phyloP scores from a whole-genome alignment of 371 early-diverging fungal genomes.

The Parasitella parasitica region DNA sequence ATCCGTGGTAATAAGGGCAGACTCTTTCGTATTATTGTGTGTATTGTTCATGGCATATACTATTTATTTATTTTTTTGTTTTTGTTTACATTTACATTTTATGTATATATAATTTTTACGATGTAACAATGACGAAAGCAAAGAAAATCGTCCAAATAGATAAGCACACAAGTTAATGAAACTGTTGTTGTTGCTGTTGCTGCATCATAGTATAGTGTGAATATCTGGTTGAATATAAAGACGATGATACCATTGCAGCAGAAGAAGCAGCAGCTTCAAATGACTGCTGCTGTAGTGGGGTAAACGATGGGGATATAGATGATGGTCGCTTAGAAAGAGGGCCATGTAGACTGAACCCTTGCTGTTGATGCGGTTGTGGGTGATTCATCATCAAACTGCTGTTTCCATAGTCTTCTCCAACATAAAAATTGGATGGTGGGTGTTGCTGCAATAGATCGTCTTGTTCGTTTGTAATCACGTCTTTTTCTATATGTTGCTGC shows the following conservation, averaged over 20 bases:
- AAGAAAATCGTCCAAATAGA: neutral
- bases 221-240: neutral
- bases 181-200: conserved; percentile 3
- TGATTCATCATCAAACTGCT: neutral
- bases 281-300: neutral
- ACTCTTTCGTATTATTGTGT: neutral
- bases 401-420: neutral
- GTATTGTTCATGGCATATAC: too few relatives aligned
- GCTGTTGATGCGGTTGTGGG: neutral
- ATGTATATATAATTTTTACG: neutral
- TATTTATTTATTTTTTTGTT: neutral
- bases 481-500: neutral
- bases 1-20: too few relatives aligned
- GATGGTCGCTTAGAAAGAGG: neutral
- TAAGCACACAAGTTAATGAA: neutral
- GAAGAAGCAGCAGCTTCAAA: neutral
- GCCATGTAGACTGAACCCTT: neutral
- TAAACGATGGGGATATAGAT: neutral
- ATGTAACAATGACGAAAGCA: neutral
- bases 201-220: conserved; percentile 4
- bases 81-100: neutral
- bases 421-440: neutral
- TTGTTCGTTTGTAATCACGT: neutral
- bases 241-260: neutral
- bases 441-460: neutral